phyloP scores from a whole-genome alignment of 345 rosid species.

The Hibiscus mutabilis region DNA sequence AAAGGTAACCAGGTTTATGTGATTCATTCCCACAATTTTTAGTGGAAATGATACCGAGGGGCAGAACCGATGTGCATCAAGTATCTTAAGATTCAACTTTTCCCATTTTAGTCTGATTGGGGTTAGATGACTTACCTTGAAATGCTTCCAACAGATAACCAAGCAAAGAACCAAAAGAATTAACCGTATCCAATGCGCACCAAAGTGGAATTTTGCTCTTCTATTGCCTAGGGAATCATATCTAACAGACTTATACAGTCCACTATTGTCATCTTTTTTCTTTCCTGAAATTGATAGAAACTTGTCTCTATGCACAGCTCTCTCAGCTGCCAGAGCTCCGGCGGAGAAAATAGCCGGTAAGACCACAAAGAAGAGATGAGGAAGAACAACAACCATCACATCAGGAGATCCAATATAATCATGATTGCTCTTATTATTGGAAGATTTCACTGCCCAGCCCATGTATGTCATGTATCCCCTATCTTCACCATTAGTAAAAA shows the following conservation, averaged over 20 bases:
- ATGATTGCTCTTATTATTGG: conserved; percentile 25
- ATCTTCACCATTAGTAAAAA: conserved; percentile 44
- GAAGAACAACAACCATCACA: conserved; percentile 75
- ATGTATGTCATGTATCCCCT: conserved; percentile 73
- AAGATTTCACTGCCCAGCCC: conserved; percentile 68
- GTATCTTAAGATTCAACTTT: not conserved
- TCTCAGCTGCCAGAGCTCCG: conserved; percentile 68
- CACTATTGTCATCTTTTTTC: conserved; percentile 61
- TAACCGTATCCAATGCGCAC: conserved; percentile 45
- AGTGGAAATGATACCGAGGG: no score
- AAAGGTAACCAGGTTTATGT: not conserved
- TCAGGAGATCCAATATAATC: conserved; percentile 69
- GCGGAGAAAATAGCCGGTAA: conserved; percentile 48
- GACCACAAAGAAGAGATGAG: conserved; percentile 65
- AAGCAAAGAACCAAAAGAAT: conserved; percentile 48
- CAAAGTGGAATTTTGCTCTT: conserved; percentile 23
- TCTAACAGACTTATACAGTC: conserved; percentile 22
- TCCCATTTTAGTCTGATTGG: not conserved
- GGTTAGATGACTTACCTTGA: conserved; percentile 39
- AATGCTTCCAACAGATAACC: conserved; percentile 71
- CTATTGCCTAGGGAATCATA: conserved; percentile 16
- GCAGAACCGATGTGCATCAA: not conserved
- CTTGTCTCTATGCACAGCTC: conserved; percentile 44
- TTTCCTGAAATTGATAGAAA: conserved; percentile 43
- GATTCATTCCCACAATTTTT: not conserved